phyloP scores from a whole-genome alignment of 768 basidiomycete genomes.

The Naganishia kalamii region DNA sequence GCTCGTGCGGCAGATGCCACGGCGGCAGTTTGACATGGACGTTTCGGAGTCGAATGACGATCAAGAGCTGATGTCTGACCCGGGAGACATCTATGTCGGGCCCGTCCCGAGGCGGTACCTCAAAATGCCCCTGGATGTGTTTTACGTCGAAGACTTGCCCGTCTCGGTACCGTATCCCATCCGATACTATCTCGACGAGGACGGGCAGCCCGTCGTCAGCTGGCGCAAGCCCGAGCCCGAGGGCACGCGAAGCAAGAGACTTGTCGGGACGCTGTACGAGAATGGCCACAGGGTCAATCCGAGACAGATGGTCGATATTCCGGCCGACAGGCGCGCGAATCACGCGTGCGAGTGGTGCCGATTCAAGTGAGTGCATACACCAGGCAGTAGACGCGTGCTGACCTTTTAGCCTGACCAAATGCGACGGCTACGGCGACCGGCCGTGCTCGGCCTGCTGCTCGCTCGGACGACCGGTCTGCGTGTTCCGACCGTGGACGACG shows the following conservation, averaged over 20 bases:
- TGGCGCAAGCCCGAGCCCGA: conserved; percentile 6
- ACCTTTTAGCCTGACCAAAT: conserved; percentile 1
- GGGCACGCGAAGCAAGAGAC: background rate
- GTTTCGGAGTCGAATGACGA: background rate
- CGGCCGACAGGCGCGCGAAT: background rate
- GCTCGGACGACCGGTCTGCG: background rate
- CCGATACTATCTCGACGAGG: conserved; percentile 1
- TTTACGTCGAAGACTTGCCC: conserved; percentile 5
- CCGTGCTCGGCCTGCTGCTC: background rate
- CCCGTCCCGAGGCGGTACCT: background rate
- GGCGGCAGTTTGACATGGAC: background rate
- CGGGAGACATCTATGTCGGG: background rate
- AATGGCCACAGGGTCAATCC: conserved; percentile 9
- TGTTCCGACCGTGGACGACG: background rate
- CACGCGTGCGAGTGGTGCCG: conserved; percentile 15
- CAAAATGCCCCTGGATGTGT: background rate
- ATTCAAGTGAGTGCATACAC: background rate
- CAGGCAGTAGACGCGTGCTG: background rate
- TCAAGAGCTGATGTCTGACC: background rate
- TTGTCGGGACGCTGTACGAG: conserved; percentile 8
- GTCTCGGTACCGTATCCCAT: conserved; percentile 15
- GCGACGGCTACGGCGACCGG: conserved; percentile 9
- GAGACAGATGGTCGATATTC: background rate
- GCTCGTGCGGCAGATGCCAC: background rate
- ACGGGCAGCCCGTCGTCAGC: conserved; percentile 4